Percentiles rank a stretch among this genome's conserved stretches.
These are phyloP conservation scores for Cytidiella melzeri DNA, from an alignment of 768 basidiomycete species.

Conservation along the genomic window DNA sequence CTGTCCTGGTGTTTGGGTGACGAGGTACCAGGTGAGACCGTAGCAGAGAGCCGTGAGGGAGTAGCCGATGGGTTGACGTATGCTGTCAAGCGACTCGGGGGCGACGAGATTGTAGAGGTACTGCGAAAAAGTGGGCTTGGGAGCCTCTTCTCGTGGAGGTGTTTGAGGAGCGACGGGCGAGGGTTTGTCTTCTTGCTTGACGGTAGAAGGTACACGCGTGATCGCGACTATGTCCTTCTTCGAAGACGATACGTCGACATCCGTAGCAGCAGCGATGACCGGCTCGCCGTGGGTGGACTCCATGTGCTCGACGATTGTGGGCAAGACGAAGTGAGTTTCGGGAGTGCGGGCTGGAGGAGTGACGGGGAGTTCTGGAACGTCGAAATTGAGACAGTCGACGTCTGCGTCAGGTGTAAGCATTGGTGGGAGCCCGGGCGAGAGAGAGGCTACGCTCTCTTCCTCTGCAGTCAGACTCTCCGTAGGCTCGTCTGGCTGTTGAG, in stretches of 20 bases:
- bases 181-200: too few species aligned
- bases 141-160: not conserved
- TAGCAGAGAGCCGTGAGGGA: slow-evolving; percentile 2
- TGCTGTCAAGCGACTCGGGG: not conserved
- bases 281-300: too few species aligned
- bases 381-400: not conserved
- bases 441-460: not conserved
- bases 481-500: not conserved
- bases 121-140: not conserved
- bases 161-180: not conserved
- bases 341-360: too few species aligned
- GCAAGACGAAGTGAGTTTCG: too few species aligned
- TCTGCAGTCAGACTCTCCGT: not conserved
- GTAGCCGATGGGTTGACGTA: slow-evolving; percentile 3
- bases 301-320: too few species aligned
- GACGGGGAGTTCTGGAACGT: too few species aligned
- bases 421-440: not conserved
- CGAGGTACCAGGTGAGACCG: slow-evolving; percentile 6
- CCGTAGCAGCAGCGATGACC: too few species aligned
- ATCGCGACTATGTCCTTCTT: too few species aligned
- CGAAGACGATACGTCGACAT: too few species aligned
- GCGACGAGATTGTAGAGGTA: not conserved
- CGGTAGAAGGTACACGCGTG: too few species aligned
- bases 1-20: not conserved
- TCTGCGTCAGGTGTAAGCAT: not conserved